Evolutionary conservation across 2,329 filamentous ascomycete genomes (phyloP).

Genomic region (Nemania bipapillata): DNA sequence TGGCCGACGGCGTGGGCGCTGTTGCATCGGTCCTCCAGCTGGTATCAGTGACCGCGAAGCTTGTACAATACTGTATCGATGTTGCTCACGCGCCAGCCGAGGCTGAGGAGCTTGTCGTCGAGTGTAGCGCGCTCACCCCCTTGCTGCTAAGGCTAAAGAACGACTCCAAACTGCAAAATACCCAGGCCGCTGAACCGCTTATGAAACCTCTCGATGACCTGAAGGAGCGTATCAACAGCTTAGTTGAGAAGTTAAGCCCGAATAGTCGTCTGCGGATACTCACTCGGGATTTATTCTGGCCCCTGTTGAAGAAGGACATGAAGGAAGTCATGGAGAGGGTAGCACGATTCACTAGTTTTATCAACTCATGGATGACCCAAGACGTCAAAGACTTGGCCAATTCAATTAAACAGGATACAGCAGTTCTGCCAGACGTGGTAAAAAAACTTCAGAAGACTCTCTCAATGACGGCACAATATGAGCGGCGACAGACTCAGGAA

Average conservation of each 20-base stretch:
- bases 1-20: conserved; percentile 14
- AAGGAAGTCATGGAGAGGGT: conserved; percentile 15
- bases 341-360: conserved; percentile 1
- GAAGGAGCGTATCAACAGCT: conserved; percentile 14
- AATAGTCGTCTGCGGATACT: conserved; percentile 11
- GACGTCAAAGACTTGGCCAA: conserved; percentile 12
- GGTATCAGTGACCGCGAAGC: conserved; percentile 19
- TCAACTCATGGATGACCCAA: conserved; percentile 18
- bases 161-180: conserved; percentile 20
- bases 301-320: conserved; percentile 22
- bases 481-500: conserved; percentile 16
- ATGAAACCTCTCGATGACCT: conserved; percentile 17
- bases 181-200: conserved; percentile 4
- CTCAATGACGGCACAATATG: conserved; percentile 24
- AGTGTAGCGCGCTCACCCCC: conserved; percentile 10
- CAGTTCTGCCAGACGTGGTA: conserved; percentile 10
- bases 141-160: conserved; percentile 26
- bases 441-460: conserved; percentile 21
- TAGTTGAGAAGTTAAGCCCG: conserved; percentile 8
- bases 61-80: conserved; percentile 22
- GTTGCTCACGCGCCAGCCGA: conserved; percentile 13
- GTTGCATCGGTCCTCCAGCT: conserved; percentile 23
- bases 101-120: conserved; percentile 14
- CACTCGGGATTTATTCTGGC: conserved; percentile 22
- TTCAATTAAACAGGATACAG: conserved; percentile 21